Evolutionary conservation across 306 rosid genomes (phyloP).

Genomic region (Sophora flavescens): DNA sequence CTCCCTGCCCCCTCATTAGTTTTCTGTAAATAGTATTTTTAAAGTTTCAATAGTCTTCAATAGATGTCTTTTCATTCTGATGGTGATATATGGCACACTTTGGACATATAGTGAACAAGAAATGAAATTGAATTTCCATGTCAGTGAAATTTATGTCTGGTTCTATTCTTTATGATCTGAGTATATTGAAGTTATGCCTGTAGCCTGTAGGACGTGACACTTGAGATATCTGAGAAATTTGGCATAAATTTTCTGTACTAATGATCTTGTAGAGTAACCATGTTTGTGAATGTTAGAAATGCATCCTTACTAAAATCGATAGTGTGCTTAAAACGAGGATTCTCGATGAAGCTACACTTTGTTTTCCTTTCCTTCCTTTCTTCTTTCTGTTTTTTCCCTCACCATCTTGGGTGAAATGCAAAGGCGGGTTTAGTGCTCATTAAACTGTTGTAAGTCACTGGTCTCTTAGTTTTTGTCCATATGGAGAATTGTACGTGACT

Average conservation of each 20-base stretch:
- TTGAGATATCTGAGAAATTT: background rate
- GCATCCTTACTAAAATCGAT: background rate
- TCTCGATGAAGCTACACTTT: background rate
- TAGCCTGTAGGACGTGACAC: background rate
- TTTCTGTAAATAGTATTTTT: constrained; percentile 52
- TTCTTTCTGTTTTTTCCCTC: too few species aligned
- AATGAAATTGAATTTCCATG: constrained; percentile 40
- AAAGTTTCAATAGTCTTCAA: constrained; percentile 23
- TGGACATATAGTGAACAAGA: constrained; percentile 38
- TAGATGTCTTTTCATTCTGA: constrained; percentile 46
- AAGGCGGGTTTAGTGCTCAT: too few species aligned
- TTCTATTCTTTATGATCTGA: background rate
- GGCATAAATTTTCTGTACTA: background rate
- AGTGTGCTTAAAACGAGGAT: background rate
- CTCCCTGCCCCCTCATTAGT: constrained; percentile 39
- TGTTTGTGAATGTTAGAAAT: background rate
- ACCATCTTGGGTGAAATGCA: too few species aligned
- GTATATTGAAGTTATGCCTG: background rate
- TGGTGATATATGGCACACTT: constrained; percentile 38
- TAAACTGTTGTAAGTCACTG: too few species aligned
- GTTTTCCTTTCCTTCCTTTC: too few species aligned
- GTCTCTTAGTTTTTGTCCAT: too few species aligned
- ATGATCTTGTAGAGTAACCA: background rate
- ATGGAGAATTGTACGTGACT: too few species aligned
- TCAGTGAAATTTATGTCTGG: constrained; percentile 21